phyloP scores from a whole-genome alignment of 192 early-diverging fungal genomes.

The Lunasporangiospora selenospora region DNA sequence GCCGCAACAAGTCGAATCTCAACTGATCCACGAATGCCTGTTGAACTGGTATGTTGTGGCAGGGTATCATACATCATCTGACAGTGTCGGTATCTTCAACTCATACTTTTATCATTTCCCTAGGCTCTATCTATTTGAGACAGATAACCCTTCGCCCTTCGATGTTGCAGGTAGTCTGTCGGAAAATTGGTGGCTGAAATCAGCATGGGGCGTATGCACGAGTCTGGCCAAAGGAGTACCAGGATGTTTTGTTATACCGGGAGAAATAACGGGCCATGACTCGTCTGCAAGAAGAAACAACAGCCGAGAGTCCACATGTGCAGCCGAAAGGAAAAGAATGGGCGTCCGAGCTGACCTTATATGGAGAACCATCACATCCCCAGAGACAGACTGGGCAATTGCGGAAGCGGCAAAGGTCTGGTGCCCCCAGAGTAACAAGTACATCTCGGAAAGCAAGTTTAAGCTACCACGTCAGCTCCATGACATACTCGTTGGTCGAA shows the following conservation, averaged over 20 bases:
- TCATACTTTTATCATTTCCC: background rate
- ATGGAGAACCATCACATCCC: conserved; percentile 12
- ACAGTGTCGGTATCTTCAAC: no score
- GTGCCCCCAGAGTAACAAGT: conserved; percentile 24
- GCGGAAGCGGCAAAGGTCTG: conserved; percentile 21
- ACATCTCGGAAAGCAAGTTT: conserved; percentile 23
- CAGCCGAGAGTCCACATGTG: conserved; percentile 1
- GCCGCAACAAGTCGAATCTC: conserved; percentile 14
- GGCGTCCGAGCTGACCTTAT: conserved; percentile 14
- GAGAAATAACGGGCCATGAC: conserved; percentile 16
- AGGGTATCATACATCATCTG: background rate
- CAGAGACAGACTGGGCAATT: conserved; percentile 27
- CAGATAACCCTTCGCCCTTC: conserved; percentile 21
- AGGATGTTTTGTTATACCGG: conserved; percentile 17
- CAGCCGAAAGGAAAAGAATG: conserved; percentile 12
- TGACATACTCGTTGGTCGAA: conserved; percentile 10
- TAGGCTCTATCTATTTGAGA: conserved; percentile 24
- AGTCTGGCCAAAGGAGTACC: conserved; percentile 15
- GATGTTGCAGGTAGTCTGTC: conserved; percentile 11
- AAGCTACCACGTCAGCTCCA: conserved; percentile 18
- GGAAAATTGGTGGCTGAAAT: conserved; percentile 23
- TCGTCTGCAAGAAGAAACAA: conserved; percentile 25
- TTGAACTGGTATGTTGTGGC: conserved; percentile 21
- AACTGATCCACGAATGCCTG: conserved; percentile 26
- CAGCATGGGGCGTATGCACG: conserved; percentile 20